Evolutionary conservation across 2,329 filamentous ascomycete species (phyloP).

Genomic region (Aspergillus sp.): DNA sequence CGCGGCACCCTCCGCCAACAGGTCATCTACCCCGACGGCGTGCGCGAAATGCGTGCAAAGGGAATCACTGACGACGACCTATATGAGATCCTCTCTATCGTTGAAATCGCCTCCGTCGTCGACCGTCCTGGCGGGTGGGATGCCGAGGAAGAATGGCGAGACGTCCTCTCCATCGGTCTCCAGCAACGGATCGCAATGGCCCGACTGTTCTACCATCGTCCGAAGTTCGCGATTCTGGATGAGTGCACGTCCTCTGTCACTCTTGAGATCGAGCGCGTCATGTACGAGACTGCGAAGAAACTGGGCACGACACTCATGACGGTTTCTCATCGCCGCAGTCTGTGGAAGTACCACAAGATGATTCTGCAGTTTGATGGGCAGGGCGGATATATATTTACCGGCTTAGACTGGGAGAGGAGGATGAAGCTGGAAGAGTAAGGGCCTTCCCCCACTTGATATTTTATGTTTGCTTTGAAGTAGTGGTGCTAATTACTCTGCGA

Average conservation of each 20-base stretch:
- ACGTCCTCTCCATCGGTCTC: conserved; percentile 85
- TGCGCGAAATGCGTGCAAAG: conserved; percentile 83
- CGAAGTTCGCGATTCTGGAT: conserved; percentile 91
- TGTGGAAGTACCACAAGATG: conserved; percentile 95
- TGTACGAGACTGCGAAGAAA: conserved; percentile 95
- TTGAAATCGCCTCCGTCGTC: conserved; percentile 82
- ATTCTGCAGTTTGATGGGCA: conserved; percentile 97
- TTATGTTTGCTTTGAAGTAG: neutral
- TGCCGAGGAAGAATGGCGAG: conserved; percentile 93
- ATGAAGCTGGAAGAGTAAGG: conserved; percentile 79
- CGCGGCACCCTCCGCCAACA: conserved; percentile 92
- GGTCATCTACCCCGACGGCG: conserved; percentile 90
- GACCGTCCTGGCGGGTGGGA: conserved; percentile 83
- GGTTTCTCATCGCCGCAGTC: conserved; percentile 81
- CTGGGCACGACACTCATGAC: conserved; percentile 96
- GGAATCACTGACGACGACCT: conserved; percentile 81
- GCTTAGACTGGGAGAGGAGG: conserved; percentile 81
- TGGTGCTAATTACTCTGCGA: conserved; percentile 8
- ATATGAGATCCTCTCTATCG: conserved; percentile 69
- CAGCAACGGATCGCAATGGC: conserved; percentile 98
- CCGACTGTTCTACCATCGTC: conserved; percentile 87
- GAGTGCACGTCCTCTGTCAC: conserved; percentile 97
- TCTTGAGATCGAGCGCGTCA: conserved; percentile 86
- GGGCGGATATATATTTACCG: conserved; percentile 85
- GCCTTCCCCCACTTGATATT: neutral